These are phyloP conservation scores for Lentinula sp. DNA, from an alignment of 768 basidiomycete species.

Conservation along the genomic window DNA sequence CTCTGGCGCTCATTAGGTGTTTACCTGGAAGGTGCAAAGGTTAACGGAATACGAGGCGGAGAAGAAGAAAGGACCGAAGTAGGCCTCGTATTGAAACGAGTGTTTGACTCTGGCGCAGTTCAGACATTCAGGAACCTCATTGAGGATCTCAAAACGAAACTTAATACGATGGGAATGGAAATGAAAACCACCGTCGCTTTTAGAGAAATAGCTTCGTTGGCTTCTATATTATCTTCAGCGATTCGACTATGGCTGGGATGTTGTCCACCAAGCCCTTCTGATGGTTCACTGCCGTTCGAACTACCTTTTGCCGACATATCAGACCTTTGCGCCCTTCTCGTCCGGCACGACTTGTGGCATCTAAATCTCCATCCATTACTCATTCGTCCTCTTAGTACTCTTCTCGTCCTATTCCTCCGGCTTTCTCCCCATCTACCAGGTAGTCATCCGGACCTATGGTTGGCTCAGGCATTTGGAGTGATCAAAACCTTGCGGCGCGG, in stretches of 20 bases:
- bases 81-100: background rate
- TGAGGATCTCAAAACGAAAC: background rate
- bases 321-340: conserved; percentile 41
- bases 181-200: background rate
- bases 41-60: conserved; percentile 68
- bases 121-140: background rate
- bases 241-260: conserved; percentile 66
- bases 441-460: conserved; percentile 54
- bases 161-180: background rate
- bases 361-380: conserved; percentile 10
- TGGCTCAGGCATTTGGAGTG: conserved; percentile 58
- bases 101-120: background rate
- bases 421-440: conserved; percentile 55
- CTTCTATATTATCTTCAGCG: conserved; percentile 12
- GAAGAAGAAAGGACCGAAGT: conserved; percentile 48
- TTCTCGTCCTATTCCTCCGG: conserved; percentile 49
- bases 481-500: conserved; percentile 57
- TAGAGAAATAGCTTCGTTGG: background rate
- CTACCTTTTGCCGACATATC: conserved; percentile 57
- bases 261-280: conserved; percentile 32
- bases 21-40: conserved; percentile 72
- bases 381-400: conserved; percentile 47
- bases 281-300: conserved; percentile 45
- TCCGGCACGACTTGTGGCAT: conserved; percentile 46
- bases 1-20: conserved; percentile 51